phyloP scores from a whole-genome alignment of 164 flowering plant species.

The Cinnamomum chago region DNA sequence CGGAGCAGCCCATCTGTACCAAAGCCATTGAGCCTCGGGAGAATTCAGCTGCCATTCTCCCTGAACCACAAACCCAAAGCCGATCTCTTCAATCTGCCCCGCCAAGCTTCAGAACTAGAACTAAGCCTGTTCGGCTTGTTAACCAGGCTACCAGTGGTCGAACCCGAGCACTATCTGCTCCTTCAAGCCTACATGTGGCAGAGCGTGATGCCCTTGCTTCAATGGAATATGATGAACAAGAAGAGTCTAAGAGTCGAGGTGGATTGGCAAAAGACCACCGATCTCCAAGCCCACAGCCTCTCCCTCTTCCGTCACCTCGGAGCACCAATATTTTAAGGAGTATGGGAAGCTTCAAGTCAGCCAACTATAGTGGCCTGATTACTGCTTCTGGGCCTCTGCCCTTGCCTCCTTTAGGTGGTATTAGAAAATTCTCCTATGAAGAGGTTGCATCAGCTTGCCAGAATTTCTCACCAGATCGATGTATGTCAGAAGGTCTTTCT shows the following conservation, averaged over 20 bases:
- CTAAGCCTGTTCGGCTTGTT: slow-evolving; percentile 49
- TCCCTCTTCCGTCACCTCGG: slow-evolving; percentile 89
- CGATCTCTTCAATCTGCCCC: slow-evolving; percentile 93
- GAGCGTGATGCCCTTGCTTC: slow-evolving; percentile 57
- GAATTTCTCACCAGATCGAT: slow-evolving; percentile 71
- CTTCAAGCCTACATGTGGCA: slow-evolving; percentile 63
- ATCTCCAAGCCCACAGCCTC: slow-evolving; percentile 68
- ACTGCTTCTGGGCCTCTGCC: slow-evolving; percentile 81
- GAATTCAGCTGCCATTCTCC: slow-evolving; percentile 52
- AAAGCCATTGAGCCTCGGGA: slow-evolving; percentile 48
- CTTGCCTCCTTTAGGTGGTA: slow-evolving; percentile 61
- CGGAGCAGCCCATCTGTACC: slow-evolving; percentile 27
- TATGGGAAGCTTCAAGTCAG: slow-evolving; percentile 63
- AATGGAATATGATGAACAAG: slow-evolving; percentile 57
- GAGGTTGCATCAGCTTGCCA: slow-evolving; percentile 76
- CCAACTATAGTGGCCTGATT: slow-evolving; percentile 51
- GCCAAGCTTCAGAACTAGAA: slow-evolving; percentile 76
- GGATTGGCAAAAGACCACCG: slow-evolving; percentile 43
- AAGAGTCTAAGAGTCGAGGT: slow-evolving; percentile 42
- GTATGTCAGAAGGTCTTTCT: slow-evolving; percentile 79
- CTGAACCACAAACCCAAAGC: slow-evolving; percentile 64
- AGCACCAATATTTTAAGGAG: slow-evolving; percentile 37
- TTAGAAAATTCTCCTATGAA: slow-evolving; percentile 65
- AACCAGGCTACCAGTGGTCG: slow-evolving; percentile 31
- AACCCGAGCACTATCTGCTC: slow-evolving; percentile 78